Base-by-base conservation (phyloP, 225 moss, liverwort and hornwort species). In the Anthoceros angustus region DNA sequence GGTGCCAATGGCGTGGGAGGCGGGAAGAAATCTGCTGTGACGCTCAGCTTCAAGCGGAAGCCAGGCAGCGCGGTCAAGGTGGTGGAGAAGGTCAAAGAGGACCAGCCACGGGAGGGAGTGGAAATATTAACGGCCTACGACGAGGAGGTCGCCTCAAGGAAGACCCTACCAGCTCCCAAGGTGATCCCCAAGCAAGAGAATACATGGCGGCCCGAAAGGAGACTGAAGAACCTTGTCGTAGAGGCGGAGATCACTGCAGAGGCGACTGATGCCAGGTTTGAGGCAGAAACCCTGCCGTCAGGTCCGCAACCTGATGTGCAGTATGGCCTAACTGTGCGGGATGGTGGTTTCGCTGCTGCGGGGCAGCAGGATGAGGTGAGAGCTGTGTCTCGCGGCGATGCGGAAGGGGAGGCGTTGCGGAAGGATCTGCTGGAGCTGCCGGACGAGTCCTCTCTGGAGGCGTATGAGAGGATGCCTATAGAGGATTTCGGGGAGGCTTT, bases 181-280 rank as follows among this genome's bases (percentile, higher is more conserved):
- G 78, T 89, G 38, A 86, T 98, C 66, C 92, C 85, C 40, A 98
- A 89, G 42, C 64, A 85, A 73, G 95, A 98, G 73, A 79, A 98
- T 68, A 86, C 88, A 10, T 92, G 88, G 84, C 83, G 93, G 39
- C 95, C 95, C 0, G 95, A 92, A 82, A 89, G 84, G 75, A 77
- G 95, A 70, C 88, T 98, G 95, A 98, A 98, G 72, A 88, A 92
- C 38, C 86, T 98, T 8, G 69, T 83, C 77, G 74, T 78, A 73
- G 88, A 92, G 26, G 64, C 78, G 12, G 92, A 98, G 39, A 50
- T 86, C 0, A 74, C 80, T 66, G 69, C 68, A 12, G 46, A 48
- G 62, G 39, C 71, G 39, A 84, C 83, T 12, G 83, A 86, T 14
- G 85, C 86, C 63, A 92, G 82, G 16, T 98, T 98, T 62, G 82